Conservation (phyloP, 768 basidiomycete genomes). For the Leccinum truebloodii region DNA sequence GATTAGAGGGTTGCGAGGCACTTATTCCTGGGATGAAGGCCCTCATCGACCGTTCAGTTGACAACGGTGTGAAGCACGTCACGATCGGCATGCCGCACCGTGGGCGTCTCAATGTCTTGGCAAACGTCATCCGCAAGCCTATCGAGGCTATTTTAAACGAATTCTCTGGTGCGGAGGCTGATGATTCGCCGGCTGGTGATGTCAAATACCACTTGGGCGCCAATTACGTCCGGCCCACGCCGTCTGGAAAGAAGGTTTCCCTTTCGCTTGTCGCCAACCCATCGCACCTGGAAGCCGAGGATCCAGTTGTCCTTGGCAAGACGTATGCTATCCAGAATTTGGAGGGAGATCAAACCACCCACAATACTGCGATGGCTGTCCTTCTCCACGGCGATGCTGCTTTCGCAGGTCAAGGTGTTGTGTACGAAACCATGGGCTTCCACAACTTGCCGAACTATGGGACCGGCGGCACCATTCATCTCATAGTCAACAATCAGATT, state of each 20-base stretch:
- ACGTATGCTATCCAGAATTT: conserved; percentile 97
- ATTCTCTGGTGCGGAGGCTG: conserved; percentile 75
- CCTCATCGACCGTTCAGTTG: conserved; percentile 96
- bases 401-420: conserved; percentile 96
- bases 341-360: conserved; percentile 79
- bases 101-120: conserved; percentile 96
- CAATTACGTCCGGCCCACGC: conserved; percentile 97
- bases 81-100: conserved; percentile 99
- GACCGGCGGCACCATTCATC: conserved; percentile 96
- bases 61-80: conserved; percentile 92
- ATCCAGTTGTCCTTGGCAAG: conserved; percentile 98
- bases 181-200: conserved; percentile 88
- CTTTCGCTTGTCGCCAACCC: conserved; percentile 98
- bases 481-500: conserved; percentile 99
- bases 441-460: conserved; percentile 94
- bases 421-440: conserved; percentile 99
- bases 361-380: conserved; percentile 90
- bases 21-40: conserved; percentile 99
- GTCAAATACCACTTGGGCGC: conserved; percentile 99
- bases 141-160: conserved; percentile 98
- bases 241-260: conserved; percentile 96
- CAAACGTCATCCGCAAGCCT: conserved; percentile 98
- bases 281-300: conserved; percentile 95
- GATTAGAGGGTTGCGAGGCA: conserved; percentile 96
- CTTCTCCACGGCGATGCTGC: conserved; percentile 98